Conservation (phyloP, 345 rosid species). For the Brassica napus region Da-Ae NC_063448.1:52119001-52119500, state of each 20-base stretch:
- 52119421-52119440: constrained; percentile 83
- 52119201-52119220: constrained; percentile 85
- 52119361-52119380: constrained; percentile 85
- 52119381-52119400: constrained; percentile 70
- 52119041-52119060: constrained; percentile 70
- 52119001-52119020: constrained; percentile 84
- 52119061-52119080: constrained; percentile 92
- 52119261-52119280: constrained; percentile 93
- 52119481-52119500: constrained; percentile 77
- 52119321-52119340: constrained; percentile 89
- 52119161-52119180: constrained; percentile 85
- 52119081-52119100: neutral
- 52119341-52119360: constrained; percentile 86
- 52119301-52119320: constrained; percentile 87
- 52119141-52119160: constrained; percentile 28
- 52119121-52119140: neutral
- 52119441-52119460: constrained; percentile 80
- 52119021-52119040: constrained; percentile 85
- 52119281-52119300: constrained; percentile 46
- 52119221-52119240: constrained; percentile 95
- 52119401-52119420: constrained; percentile 90
- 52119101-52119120: neutral
- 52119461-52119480: constrained; percentile 86
- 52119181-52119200: constrained; percentile 81
- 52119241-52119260: constrained; percentile 95